Conservation (phyloP, 1,139 yeast genomes). For the Magnusiomyces fungicola region DNA sequence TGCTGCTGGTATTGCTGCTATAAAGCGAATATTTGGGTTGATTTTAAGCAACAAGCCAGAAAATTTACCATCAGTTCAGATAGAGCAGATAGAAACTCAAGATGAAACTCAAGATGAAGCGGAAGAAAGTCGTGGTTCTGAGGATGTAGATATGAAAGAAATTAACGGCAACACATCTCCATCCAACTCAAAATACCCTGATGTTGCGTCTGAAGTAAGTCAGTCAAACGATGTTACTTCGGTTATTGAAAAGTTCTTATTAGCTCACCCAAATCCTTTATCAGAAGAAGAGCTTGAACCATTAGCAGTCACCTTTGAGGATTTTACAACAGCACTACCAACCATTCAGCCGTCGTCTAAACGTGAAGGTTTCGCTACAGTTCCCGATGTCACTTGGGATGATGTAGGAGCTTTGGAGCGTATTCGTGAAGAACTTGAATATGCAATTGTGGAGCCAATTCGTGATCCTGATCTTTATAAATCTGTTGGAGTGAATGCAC, state of each 20-base stretch:
- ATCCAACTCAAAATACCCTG: neutral
- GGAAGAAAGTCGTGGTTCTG: constrained; percentile 15
- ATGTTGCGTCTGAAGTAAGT: neutral
- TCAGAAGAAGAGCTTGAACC: constrained; percentile 68
- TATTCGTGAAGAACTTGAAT: constrained; percentile 82
- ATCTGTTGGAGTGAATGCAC: constrained; percentile 91
- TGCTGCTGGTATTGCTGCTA: constrained; percentile 93
- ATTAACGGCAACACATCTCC: neutral
- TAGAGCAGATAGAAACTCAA: constrained; percentile 22
- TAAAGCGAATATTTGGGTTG: constrained; percentile 67
- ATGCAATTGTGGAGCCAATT: constrained; percentile 97
- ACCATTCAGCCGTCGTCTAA: constrained; percentile 95
- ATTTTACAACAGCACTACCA: constrained; percentile 79
- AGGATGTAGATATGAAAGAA: constrained; percentile 13
- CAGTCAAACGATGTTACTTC: constrained; percentile 33
- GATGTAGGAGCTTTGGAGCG: constrained; percentile 84
- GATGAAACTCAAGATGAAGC: constrained; percentile 23
- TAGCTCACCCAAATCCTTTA: constrained; percentile 71
- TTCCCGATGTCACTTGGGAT: constrained; percentile 95
- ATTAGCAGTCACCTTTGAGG: constrained; percentile 66
- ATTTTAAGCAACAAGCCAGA: neutral
- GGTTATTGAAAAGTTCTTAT: constrained; percentile 65
- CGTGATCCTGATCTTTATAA: constrained; percentile 84
- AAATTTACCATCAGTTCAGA: neutral
- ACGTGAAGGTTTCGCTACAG: constrained; percentile 98